These are phyloP conservation scores for Wickerhamiella kazuoi DNA, from an alignment of 805 yeast species.

Conservation along the genomic window DNA sequence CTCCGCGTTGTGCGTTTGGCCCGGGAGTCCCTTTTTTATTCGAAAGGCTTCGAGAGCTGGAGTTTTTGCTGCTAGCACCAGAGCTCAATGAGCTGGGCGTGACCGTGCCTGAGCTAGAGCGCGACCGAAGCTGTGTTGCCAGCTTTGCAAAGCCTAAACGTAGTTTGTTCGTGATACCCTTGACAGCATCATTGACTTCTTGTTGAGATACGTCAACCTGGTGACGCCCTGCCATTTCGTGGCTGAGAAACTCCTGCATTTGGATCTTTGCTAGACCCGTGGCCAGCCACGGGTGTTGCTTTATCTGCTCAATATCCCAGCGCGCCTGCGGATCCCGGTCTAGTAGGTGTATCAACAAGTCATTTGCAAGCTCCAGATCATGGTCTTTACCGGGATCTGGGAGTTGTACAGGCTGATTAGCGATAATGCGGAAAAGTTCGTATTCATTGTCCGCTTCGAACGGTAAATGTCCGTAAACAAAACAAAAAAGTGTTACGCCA, in stretches of 20 bases:
- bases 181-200: constrained; percentile 61
- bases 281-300: constrained; percentile 53
- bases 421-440: constrained; percentile 70
- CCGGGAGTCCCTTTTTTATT: not conserved
- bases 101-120: constrained; percentile 5
- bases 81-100: not conserved
- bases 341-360: constrained; percentile 43
- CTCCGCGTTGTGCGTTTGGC: not conserved
- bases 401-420: constrained; percentile 37
- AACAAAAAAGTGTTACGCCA: constrained; percentile 79
- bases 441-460: constrained; percentile 76
- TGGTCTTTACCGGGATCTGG: constrained; percentile 25
- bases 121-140: constrained; percentile 7
- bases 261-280: constrained; percentile 24
- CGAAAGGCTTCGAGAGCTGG: not conserved
- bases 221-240: constrained; percentile 2
- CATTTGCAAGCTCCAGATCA: constrained; percentile 25
- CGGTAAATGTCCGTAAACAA: constrained; percentile 76
- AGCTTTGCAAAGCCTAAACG: constrained; percentile 26
- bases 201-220: constrained; percentile 40
- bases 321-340: constrained; percentile 54
- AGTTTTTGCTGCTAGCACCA: not conserved
- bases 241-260: constrained; percentile 18
- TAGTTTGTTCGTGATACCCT: constrained; percentile 59
- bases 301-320: constrained; percentile 52